A percentile compares a stretch with the other conserved stretches of the same genome.
phyloP scores from a whole-genome alignment of 1,284 basidiomycete genomes.

The Tausonia pullulans region DNA sequence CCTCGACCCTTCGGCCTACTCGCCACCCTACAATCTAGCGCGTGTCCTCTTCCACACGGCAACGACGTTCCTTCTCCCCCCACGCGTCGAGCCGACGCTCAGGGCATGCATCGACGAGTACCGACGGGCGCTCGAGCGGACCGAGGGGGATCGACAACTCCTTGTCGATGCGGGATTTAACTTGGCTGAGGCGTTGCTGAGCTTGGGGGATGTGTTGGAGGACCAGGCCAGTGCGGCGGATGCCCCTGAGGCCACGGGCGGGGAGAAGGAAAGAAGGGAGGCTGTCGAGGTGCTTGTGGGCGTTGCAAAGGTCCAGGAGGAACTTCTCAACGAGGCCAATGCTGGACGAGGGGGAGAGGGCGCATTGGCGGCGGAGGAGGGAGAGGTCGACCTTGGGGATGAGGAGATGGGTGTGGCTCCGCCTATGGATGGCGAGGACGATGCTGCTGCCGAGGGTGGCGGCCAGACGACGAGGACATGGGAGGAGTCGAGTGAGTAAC shows the following conservation, averaged over 20 bases:
- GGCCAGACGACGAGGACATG: background rate
- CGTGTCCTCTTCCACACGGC: slow-evolving; percentile 31
- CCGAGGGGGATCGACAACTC: slow-evolving; percentile 22
- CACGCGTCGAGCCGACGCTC: slow-evolving; percentile 22
- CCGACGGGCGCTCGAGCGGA: slow-evolving; percentile 23
- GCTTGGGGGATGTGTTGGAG: slow-evolving; percentile 30
- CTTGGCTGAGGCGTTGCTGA: slow-evolving; percentile 28
- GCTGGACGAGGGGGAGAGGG: background rate
- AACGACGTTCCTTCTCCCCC: slow-evolving; percentile 31
- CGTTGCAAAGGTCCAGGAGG: slow-evolving; percentile 8
- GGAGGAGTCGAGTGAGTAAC: slow-evolving; percentile 10
- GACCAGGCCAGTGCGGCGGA: slow-evolving; percentile 21
- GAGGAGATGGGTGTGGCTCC: background rate
- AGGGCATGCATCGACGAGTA: slow-evolving; percentile 28
- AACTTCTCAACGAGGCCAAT: background rate
- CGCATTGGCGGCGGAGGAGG: background rate
- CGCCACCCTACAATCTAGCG: slow-evolving; percentile 35
- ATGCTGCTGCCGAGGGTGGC: background rate
- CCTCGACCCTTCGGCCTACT: slow-evolving; percentile 26
- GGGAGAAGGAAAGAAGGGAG: background rate
- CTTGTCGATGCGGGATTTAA: slow-evolving; percentile 33
- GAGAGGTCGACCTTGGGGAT: background rate
- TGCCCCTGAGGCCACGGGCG: background rate
- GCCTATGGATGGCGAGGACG: background rate
- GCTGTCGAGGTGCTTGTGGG: slow-evolving; percentile 1